Conservation (phyloP, 192 early-diverging fungal species). For the Phlyctochytrium planicorne region DNA sequence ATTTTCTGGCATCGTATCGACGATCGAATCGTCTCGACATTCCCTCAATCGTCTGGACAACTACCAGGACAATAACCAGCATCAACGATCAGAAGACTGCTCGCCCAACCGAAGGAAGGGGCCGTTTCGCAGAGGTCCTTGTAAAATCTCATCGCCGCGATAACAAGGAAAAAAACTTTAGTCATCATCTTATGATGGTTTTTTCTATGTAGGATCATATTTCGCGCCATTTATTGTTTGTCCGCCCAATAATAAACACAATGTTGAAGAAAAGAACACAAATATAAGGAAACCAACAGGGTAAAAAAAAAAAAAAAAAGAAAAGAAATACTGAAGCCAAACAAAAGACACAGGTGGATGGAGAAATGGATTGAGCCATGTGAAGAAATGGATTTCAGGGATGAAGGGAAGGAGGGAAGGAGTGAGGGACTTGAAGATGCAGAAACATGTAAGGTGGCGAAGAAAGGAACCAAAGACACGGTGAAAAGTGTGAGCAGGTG, state of each 20-base stretch:
- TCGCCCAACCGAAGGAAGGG: too few species aligned
- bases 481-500: background rate
- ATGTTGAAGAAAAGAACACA: background rate
- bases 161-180: too few species aligned
- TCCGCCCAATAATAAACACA: background rate
- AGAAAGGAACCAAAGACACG: background rate
- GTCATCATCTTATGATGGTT: too few species aligned
- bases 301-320: background rate
- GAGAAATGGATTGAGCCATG: slow-evolving; percentile 1
- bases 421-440: background rate
- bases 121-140: too few species aligned
- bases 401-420: background rate
- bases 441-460: background rate
- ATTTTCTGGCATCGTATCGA: too few species aligned
- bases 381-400: background rate
- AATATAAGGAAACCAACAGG: background rate
- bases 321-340: background rate
- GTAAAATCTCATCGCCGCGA: too few species aligned
- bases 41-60: too few species aligned
- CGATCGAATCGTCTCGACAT: too few species aligned
- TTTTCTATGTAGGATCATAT: too few species aligned
- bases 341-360: background rate
- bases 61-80: too few species aligned
- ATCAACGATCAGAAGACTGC: too few species aligned
- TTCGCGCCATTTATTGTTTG: too few species aligned